Conservation (phyloP, 768 basidiomycete species). For the Tricholoma flavovirens region DNA sequence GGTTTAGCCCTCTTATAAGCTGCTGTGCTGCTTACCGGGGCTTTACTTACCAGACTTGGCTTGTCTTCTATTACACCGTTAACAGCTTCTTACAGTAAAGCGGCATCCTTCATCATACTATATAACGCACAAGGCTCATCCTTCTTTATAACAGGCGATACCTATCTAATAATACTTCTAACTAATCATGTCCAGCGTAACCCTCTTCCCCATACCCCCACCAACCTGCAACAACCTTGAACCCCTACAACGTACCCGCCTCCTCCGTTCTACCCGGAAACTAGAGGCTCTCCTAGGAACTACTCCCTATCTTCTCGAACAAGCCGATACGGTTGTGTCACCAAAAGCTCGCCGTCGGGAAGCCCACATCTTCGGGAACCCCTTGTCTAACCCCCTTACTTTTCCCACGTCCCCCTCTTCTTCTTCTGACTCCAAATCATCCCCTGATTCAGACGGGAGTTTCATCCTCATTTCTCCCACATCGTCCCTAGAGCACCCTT, state of each 20-base stretch:
- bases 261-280: constrained; percentile 54
- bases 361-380: constrained; percentile 15
- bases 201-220: no score
- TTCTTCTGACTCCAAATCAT: not conserved
- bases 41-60: no score
- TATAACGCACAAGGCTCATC: no score
- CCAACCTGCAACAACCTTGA: constrained; percentile 21
- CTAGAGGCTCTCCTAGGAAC: constrained; percentile 49
- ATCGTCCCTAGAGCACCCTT: not conserved
- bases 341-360: constrained; percentile 16
- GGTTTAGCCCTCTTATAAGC: no score
- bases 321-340: not conserved
- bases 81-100: no score
- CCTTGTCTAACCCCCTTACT: not conserved
- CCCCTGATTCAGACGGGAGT: not conserved
- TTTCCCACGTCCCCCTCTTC: constrained; percentile 6
- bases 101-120: no score
- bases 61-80: no score
- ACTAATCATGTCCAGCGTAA: no score
- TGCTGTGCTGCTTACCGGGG: no score
- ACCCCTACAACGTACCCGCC: constrained; percentile 39
- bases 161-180: no score
- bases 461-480: not conserved
- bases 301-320: constrained; percentile 31
- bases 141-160: no score